These are phyloP conservation scores for Mycena leptocephala DNA, from an alignment of 768 basidiomycete genomes.

Conservation along the genomic window DNA sequence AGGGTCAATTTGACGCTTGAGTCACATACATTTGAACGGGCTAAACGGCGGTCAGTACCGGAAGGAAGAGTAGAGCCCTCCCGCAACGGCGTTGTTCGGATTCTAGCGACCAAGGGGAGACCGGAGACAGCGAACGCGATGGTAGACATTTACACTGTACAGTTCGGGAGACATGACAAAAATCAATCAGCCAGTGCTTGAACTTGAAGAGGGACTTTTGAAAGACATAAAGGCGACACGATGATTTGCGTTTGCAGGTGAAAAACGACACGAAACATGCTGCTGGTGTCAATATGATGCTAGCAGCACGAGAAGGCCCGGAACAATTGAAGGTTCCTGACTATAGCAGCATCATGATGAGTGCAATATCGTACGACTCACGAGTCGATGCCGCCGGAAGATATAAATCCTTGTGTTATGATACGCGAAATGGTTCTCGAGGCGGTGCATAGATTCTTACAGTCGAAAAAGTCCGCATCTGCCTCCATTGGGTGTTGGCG, in stretches of 20 bases:
- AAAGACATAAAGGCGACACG: neutral
- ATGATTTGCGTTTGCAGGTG: neutral
- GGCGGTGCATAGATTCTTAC: conserved; percentile 16
- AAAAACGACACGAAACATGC: neutral
- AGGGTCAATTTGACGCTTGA: neutral
- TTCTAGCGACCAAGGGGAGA: conserved; percentile 14
- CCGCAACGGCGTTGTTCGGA: neutral
- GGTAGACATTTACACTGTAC: neutral
- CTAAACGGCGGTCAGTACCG: neutral
- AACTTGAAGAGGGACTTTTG: neutral
- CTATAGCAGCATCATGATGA: conserved; percentile 9
- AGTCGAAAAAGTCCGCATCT: neutral
- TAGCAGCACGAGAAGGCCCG: too few species aligned
- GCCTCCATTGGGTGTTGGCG: neutral
- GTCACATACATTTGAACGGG: neutral
- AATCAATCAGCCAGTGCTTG: conserved; percentile 11
- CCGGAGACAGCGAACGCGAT: conserved; percentile 23
- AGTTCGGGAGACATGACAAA: conserved; percentile 1
- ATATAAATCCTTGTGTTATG: neutral
- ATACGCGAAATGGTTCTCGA: conserved; percentile 24
- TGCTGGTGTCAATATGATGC: neutral
- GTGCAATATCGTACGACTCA: conserved; percentile 23
- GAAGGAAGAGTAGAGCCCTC: neutral
- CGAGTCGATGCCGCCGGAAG: neutral
- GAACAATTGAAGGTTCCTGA: too few species aligned